Percentiles rank a stretch among this genome's conserved stretches.
Evolutionary conservation across 1,139 yeast genomes (phyloP).

Genomic region (Suhomyces bokatorum): DNA sequence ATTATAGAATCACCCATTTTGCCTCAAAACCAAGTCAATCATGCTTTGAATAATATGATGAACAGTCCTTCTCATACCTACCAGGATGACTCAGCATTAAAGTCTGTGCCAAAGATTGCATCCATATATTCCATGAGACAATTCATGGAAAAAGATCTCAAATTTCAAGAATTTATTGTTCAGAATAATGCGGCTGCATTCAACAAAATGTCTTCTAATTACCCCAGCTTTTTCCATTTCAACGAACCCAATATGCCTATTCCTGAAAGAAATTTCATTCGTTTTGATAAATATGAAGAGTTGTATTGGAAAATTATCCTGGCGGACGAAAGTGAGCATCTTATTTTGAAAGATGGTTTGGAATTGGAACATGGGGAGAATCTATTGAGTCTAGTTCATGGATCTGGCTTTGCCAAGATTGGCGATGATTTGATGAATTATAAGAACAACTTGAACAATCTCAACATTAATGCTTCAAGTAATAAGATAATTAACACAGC

Average conservation of each 20-base stretch:
- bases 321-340: conserved; percentile 18
- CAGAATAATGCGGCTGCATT: conserved; percentile 22
- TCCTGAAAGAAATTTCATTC: conserved; percentile 25
- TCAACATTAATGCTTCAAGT: conserved; percentile 14
- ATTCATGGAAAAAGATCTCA: conserved; percentile 52
- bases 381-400: conserved; percentile 25
- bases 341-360: conserved; percentile 24
- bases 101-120: conserved; percentile 34
- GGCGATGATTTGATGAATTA: conserved; percentile 30
- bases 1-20: conserved; percentile 24
- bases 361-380: conserved; percentile 34
- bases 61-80: conserved; percentile 18
- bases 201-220: conserved; percentile 14
- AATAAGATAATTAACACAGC: conserved; percentile 15
- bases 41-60: conserved; percentile 22
- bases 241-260: conserved; percentile 17
- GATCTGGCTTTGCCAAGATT: conserved; percentile 27
- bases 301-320: conserved; percentile 48
- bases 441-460: conserved; percentile 22
- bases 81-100: conserved; percentile 32
- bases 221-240: conserved; percentile 13
- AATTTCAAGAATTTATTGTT: conserved; percentile 38
- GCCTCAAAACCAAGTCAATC: conserved; percentile 31
- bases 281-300: conserved; percentile 38
- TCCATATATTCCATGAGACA: conserved; percentile 52